These are phyloP conservation scores for Dothistroma septosporum DNA, from an alignment of 2,329 filamentous ascomycete genomes.

Conservation along the genomic window DNA sequence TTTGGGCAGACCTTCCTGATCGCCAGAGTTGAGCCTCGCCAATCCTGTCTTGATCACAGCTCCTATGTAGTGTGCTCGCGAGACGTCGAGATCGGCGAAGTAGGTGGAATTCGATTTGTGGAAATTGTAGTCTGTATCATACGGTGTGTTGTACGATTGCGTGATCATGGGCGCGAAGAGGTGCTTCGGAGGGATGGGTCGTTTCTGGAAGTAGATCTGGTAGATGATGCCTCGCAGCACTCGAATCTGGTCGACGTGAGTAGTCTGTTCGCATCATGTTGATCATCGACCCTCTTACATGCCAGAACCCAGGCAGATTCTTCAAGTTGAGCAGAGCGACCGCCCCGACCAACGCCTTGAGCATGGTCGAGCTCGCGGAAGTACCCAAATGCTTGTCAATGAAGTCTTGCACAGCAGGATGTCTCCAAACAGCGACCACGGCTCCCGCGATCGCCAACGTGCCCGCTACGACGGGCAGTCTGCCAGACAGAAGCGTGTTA, in stretches of 20 bases:
- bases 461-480: constrained; percentile 5
- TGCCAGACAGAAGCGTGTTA: no score
- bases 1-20: constrained; percentile 33
- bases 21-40: constrained; percentile 34
- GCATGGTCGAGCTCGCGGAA: constrained; percentile 21
- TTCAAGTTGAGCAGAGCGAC: constrained; percentile 66
- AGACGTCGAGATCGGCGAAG: constrained; percentile 79
- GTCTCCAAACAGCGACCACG: constrained; percentile 4
- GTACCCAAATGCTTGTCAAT: constrained; percentile 23
- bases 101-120: constrained; percentile 84
- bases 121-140: constrained; percentile 82
- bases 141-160: constrained; percentile 60
- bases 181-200: constrained; percentile 50
- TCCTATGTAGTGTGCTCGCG: constrained; percentile 74
- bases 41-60: constrained; percentile 46
- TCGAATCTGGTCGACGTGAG: constrained; percentile 36
- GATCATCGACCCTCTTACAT: constrained; percentile 45
- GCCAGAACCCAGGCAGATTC: constrained; percentile 71
- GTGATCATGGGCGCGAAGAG: constrained; percentile 71
- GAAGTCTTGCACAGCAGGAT: constrained; percentile 29
- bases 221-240: constrained; percentile 46
- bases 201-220: constrained; percentile 42
- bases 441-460: constrained; percentile 6
- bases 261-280: not conserved
- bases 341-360: constrained; percentile 22